Percentiles rank a stretch among this genome's conserved stretches.
These are phyloP conservation scores for Aspergillus heteromorphus DNA, from an alignment of 495 filamentous ascomycete species.

Conservation along the genomic window DNA sequence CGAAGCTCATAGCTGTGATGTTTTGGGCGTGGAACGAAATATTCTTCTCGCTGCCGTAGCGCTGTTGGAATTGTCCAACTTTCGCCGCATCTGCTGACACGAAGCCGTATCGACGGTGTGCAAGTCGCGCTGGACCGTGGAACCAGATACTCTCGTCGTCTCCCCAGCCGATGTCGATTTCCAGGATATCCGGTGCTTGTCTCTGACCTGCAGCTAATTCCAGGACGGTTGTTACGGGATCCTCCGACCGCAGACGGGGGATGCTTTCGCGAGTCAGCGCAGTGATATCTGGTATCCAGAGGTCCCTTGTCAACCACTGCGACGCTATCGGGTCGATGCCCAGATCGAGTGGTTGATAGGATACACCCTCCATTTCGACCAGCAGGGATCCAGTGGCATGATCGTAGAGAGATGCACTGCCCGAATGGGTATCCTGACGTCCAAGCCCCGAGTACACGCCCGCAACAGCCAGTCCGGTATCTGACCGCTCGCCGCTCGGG, in stretches of 20 bases:
- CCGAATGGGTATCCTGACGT: conserved; percentile 1
- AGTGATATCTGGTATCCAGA: conserved; percentile 26
- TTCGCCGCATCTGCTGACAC: background rate
- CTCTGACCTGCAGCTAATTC: conserved; percentile 21
- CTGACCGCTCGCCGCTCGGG: background rate
- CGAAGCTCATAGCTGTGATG: background rate
- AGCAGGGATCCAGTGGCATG: conserved; percentile 4
- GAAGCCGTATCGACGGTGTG: background rate
- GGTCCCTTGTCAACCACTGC: conserved; percentile 5
- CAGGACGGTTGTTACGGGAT: conserved; percentile 9
- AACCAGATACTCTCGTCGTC: conserved; percentile 31
- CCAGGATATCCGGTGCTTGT: conserved; percentile 17
- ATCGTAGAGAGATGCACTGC: conserved; percentile 5
- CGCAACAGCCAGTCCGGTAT: background rate
- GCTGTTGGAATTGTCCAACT: background rate
- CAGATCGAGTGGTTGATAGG: background rate
- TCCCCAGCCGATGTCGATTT: conserved; percentile 31
- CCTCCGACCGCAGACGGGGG: background rate
- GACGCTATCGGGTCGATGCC: background rate
- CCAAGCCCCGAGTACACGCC: background rate
- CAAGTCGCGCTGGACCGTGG: conserved; percentile 2
- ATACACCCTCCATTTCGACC: background rate
- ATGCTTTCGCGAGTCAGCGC: conserved; percentile 24
- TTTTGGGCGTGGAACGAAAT: background rate
- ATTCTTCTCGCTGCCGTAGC: background rate